These are phyloP conservation scores for Odontarrhena argentea DNA, from an alignment of 345 rosid genomes.

Conservation along the genomic window DNA sequence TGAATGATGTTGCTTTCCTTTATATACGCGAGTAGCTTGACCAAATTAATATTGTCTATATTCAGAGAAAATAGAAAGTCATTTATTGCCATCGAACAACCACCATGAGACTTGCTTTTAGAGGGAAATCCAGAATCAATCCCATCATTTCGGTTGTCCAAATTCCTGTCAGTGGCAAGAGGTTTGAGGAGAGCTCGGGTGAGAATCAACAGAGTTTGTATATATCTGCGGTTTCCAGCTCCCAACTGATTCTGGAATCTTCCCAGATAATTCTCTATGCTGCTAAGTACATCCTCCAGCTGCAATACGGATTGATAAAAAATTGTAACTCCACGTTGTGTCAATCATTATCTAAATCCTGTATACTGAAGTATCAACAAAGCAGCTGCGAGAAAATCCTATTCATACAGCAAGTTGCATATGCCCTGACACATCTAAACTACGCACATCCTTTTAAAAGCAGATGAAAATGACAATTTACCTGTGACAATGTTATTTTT, in stretches of 20 bases:
- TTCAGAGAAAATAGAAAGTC: conserved; percentile 80
- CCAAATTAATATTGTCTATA: conserved; percentile 86
- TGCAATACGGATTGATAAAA: conserved; percentile 38
- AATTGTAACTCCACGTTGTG: neutral
- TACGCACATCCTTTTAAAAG: neutral
- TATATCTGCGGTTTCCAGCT: conserved; percentile 89
- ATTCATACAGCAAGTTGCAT: conserved; percentile 15
- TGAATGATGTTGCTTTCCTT: conserved; percentile 82
- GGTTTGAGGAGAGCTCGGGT: conserved; percentile 64
- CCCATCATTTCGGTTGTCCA: conserved; percentile 29
- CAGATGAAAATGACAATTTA: conserved; percentile 33
- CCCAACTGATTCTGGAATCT: conserved; percentile 74
- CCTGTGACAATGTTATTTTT: conserved; percentile 72
- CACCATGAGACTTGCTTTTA: conserved; percentile 41
- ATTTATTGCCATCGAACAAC: conserved; percentile 72
- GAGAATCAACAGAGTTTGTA: conserved; percentile 80
- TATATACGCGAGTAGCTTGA: conserved; percentile 73
- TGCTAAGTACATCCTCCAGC: conserved; percentile 72
- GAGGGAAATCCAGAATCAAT: conserved; percentile 44
- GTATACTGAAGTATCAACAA: neutral
- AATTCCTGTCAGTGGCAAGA: conserved; percentile 47
- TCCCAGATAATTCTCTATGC: conserved; percentile 66
- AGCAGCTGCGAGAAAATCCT: conserved; percentile 15
- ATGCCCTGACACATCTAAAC: conserved; percentile 11
- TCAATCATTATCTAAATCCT: neutral